Conservation (phyloP, 257 asterid genomes). For the Solanum phureja region DNA sequence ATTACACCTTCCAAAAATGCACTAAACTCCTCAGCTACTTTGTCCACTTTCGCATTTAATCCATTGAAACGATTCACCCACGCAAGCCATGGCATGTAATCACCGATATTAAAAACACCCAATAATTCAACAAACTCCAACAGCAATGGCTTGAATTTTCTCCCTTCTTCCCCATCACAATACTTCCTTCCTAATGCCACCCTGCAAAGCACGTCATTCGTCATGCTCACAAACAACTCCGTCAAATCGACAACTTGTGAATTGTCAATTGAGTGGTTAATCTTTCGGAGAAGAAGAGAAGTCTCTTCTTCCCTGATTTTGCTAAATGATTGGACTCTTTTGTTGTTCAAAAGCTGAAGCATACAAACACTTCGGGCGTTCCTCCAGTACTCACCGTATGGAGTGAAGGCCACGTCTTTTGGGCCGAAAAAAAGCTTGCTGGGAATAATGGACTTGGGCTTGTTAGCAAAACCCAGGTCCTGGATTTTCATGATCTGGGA, state of each 20-base stretch:
- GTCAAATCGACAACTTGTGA: background rate
- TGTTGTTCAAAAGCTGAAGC: slow-evolving; percentile 8
- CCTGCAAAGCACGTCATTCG: background rate
- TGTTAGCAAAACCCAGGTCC: background rate
- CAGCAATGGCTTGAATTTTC: background rate
- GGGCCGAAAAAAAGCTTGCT: background rate
- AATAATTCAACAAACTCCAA: background rate
- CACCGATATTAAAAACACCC: background rate
- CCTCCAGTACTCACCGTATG: slow-evolving; percentile 31
- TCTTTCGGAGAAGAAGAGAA: background rate
- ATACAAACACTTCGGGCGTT: slow-evolving; percentile 8
- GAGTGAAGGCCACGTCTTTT: background rate
- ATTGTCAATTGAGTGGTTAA: background rate
- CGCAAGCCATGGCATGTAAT: slow-evolving; percentile 19
- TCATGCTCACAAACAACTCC: background rate
- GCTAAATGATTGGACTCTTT: slow-evolving; percentile 3
- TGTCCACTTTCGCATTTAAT: slow-evolving; percentile 7
- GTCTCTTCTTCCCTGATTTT: slow-evolving; percentile 10
- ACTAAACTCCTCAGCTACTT: slow-evolving; percentile 8
- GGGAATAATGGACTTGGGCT: background rate
- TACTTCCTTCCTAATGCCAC: slow-evolving; percentile 11
- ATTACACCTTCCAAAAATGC: slow-evolving; percentile 17
- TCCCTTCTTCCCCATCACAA: background rate
- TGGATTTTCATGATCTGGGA: slow-evolving; percentile 35
- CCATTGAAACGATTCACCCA: slow-evolving; percentile 25